A percentile compares a stretch with the other conserved stretches of the same genome.
Conservation (phyloP, 352 stramenopile species). For the Globisporangium cylindrosporum region DNA sequence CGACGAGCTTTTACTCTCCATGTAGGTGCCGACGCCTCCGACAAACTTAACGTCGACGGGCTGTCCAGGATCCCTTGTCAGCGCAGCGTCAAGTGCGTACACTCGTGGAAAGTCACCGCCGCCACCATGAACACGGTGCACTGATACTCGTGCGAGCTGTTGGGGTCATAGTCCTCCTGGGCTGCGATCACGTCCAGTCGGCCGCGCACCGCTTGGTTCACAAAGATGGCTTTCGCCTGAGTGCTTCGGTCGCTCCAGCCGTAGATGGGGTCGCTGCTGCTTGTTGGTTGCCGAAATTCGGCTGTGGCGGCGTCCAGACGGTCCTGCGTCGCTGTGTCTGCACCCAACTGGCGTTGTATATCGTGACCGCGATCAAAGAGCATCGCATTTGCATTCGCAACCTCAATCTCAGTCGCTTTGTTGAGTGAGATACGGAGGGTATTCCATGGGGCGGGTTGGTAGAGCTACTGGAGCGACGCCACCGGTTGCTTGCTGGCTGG, state of each 20-base stretch:
- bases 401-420: constrained; percentile 1
- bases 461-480: constrained; percentile 24
- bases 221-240: neutral
- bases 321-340: neutral
- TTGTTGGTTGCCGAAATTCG: neutral
- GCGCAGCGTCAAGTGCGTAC: constrained; percentile 56
- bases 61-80: neutral
- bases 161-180: neutral
- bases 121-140: constrained; percentile 5
- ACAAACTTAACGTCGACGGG: neutral
- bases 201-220: neutral
- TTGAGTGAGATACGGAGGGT: neutral
- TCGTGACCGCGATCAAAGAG: neutral
- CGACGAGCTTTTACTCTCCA: neutral
- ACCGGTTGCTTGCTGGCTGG: neutral
- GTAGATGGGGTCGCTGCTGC: neutral
- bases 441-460: constrained; percentile 43
- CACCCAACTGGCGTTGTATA: neutral
- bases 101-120: neutral
- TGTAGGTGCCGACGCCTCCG: neutral
- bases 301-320: neutral
- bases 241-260: neutral
- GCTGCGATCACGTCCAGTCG: neutral
- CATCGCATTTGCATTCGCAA: neutral
- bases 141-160: constrained; percentile 2